Evolutionary conservation across 176 grass and related monocot genomes (phyloP), one percentile per base, ranked within the genome.

Genomic region (Raddia distichophylla): DNA sequence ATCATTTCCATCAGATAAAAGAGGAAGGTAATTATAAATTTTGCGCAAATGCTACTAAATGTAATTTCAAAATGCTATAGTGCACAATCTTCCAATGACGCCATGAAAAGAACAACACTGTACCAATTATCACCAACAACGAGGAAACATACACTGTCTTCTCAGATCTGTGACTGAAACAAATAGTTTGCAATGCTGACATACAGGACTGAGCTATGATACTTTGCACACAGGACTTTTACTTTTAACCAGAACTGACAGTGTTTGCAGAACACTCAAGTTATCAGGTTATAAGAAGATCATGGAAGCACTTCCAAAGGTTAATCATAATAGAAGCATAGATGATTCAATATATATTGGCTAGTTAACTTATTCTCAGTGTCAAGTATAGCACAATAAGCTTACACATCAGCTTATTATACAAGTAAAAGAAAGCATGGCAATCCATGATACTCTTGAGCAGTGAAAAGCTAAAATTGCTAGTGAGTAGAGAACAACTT

Each of bases 1-100:
- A 86, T 37, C 4, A 46, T 60, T 78, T 27, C 5, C 0, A 64
- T 82, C 18, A 86, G 79, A 78, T 51, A 71, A 84, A 89, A 74
- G 57, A 76, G 34, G 1, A 63, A 47, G 40, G 8, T 57, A 35
- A 9, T 67, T 56, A 18, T 49, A 65, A 75, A 65, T 56, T 49
- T 54, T 54, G 51, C n/a, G 27, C 60, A 83, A 75, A 48, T 56
- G 51, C 61, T 19, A 46, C 32, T 46, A 43, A 69, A 68, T 52
- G 17, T 57, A 57, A 68, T 19, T 14, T 58, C 62, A 84, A 67
- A 75, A 68, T 9, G 27, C 27, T 20, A 27, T 43, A 2, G 16
- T 60, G 13, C 64, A 35, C 60, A 83, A 71, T 46, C n/a, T 35
- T 62, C 19, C 49, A 42, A 56, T 43, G 22, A 67, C 34, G 67